Percentiles rank a stretch among this genome's conserved stretches.
These are phyloP conservation scores for Rubroboletus pulcherrimus DNA, from an alignment of 768 basidiomycete genomes.

Conservation along the genomic window DNA sequence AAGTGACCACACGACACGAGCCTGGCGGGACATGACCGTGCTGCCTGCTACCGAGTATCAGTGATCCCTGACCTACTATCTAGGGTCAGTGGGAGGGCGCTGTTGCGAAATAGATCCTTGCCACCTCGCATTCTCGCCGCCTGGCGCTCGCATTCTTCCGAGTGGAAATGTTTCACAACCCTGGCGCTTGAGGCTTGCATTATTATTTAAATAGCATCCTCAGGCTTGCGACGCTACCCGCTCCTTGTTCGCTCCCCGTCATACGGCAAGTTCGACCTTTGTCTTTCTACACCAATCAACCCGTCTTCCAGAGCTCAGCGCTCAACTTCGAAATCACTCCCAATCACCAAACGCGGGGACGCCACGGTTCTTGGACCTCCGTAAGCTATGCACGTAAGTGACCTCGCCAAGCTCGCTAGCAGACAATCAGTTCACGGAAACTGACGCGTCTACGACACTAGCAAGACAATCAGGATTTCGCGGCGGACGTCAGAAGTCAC, in stretches of 20 bases:
- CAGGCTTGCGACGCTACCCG: neutral
- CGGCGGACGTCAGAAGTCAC: constrained; percentile 8
- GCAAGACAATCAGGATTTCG: constrained; percentile 4
- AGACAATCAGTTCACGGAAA: neutral
- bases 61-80: too few relatives aligned
- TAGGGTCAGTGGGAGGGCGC: too few relatives aligned
- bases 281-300: neutral
- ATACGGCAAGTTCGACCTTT: neutral
- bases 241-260: neutral
- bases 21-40: neutral
- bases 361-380: too few relatives aligned
- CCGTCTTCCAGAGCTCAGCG: neutral
- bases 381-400: constrained; percentile 6
- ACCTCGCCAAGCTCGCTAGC: neutral
- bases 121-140: neutral
- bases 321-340: neutral
- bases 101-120: too few relatives aligned
- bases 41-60: neutral
- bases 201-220: neutral
- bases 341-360: neutral
- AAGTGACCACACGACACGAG: neutral
- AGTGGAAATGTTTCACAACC: neutral
- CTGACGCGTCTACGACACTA: neutral
- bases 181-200: neutral
- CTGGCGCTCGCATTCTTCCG: neutral